A percentile compares a stretch with the other conserved stretches of the same genome.
Conservation (phyloP, 2,329 filamentous ascomycete species). For the Colletotrichum phormii region DNA sequence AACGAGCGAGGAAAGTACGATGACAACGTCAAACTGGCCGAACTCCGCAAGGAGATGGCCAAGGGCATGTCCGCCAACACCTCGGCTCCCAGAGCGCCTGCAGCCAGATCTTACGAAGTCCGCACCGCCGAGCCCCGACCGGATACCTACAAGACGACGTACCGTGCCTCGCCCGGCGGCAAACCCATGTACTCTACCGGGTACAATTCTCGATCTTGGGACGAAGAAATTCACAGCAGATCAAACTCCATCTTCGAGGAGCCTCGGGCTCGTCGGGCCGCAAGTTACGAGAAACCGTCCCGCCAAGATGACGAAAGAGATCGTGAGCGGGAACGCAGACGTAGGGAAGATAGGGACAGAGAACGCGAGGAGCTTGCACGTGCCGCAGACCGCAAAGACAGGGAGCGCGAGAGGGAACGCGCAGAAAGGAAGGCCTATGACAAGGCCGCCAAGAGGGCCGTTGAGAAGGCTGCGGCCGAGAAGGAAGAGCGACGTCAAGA, state of each 20-base stretch:
- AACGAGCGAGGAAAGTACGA: conserved; percentile 81
- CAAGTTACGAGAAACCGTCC: conserved; percentile 60
- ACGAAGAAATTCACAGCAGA: conserved; percentile 55
- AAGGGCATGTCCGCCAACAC: conserved; percentile 54
- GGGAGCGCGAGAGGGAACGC: conserved; percentile 35
- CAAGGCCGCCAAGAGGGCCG: conserved; percentile 33
- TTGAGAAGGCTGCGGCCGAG: conserved; percentile 44
- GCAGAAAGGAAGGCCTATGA: conserved; percentile 39
- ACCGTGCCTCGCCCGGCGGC: conserved; percentile 44
- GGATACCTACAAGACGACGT: conserved; percentile 52
- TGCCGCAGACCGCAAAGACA: neutral
- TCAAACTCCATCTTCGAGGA: conserved; percentile 57
- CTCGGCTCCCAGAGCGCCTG: conserved; percentile 56
- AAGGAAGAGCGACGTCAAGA: conserved; percentile 48
- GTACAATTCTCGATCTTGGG: conserved; percentile 56
- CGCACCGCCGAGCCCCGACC: conserved; percentile 62
- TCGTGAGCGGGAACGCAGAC: conserved; percentile 45
- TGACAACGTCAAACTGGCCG: conserved; percentile 75
- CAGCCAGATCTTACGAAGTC: conserved; percentile 56
- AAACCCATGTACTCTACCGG: conserved; percentile 48
- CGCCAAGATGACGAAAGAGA: conserved; percentile 56
- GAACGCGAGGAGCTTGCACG: conserved; percentile 36
- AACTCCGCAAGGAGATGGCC: conserved; percentile 67
- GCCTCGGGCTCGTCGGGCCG: conserved; percentile 55
- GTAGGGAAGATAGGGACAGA: conserved; percentile 34